phyloP scores from a whole-genome alignment of 139 green algal genomes.

The Coccomyxa sp. region DNA sequence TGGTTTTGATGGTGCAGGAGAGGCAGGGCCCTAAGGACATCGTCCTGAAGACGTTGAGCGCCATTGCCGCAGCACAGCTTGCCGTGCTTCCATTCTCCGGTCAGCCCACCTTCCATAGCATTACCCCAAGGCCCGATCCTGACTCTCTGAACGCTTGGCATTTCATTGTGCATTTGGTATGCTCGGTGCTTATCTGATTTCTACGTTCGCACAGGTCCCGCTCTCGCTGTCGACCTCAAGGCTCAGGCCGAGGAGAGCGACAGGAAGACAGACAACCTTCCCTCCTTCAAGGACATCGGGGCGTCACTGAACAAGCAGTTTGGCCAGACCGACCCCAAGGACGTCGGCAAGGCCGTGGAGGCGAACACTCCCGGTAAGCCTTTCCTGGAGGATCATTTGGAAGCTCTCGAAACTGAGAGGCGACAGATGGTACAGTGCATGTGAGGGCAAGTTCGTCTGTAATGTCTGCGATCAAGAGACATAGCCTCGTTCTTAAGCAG shows the following conservation, averaged over 20 bases:
- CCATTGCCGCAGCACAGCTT: slow-evolving; percentile 2
- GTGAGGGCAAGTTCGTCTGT: too few relatives aligned
- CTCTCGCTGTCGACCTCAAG: neutral
- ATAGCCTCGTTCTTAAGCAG: too few relatives aligned
- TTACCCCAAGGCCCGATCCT: too few relatives aligned
- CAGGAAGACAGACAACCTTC: neutral
- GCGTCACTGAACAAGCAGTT: neutral
- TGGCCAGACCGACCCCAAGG: neutral
- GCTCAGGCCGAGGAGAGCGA: neutral
- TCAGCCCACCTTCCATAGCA: too few relatives aligned
- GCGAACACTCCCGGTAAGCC: neutral
- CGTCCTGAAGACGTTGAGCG: neutral
- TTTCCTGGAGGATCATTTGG: neutral
- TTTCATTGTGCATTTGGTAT: too few relatives aligned
- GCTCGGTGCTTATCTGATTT: too few relatives aligned
- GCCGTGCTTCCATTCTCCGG: neutral
- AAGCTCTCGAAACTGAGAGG: too few relatives aligned
- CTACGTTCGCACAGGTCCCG: neutral
- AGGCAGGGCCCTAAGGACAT: slow-evolving; percentile 3
- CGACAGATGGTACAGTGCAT: too few relatives aligned
- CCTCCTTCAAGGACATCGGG: neutral
- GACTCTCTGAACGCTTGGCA: too few relatives aligned
- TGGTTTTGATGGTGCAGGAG: neutral
- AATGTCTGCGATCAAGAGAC: too few relatives aligned
- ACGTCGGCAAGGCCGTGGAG: neutral